A percentile compares a stretch with the other conserved stretches of the same genome.
These are phyloP conservation scores for Alternaria consortialis DNA, from an alignment of 2,329 filamentous ascomycete species.

Conservation along the genomic window DNA sequence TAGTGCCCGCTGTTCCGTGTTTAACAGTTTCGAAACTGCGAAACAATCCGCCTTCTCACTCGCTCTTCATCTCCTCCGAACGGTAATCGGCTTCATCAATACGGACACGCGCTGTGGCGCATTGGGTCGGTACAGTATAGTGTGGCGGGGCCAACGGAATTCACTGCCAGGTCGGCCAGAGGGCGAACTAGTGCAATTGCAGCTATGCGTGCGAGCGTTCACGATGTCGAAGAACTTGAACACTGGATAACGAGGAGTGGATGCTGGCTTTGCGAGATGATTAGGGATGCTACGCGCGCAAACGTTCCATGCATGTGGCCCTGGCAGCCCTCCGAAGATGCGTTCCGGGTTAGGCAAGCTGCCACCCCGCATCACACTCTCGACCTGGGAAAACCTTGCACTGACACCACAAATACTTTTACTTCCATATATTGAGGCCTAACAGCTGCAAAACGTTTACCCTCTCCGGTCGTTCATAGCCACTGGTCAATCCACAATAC, in stretches of 20 bases:
- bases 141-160: not conserved
- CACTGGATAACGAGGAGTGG: not conserved
- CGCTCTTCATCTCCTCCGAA: conserved; percentile 1
- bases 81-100: not conserved
- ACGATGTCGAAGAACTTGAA: not conserved
- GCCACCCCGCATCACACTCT: not conserved
- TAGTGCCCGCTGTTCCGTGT: conserved; percentile 18
- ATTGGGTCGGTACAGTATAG: not conserved
- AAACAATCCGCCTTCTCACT: conserved; percentile 1
- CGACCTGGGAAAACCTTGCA: not conserved
- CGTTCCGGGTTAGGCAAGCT: not conserved
- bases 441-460: not conserved
- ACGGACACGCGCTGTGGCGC: not conserved
- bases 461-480: not conserved
- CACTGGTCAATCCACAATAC: not conserved
- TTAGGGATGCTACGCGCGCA: not conserved
- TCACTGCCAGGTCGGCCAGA: not conserved
- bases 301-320: not conserved
- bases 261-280: not conserved
- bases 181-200: not conserved
- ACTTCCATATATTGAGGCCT: not conserved
- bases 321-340: not conserved
- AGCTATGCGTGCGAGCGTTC: not conserved
- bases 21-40: conserved; percentile 29
- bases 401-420: not conserved